Evolutionary conservation across 2,329 filamentous ascomycete genomes (phyloP).

Genomic region (Verticillium longisporum): DNA sequence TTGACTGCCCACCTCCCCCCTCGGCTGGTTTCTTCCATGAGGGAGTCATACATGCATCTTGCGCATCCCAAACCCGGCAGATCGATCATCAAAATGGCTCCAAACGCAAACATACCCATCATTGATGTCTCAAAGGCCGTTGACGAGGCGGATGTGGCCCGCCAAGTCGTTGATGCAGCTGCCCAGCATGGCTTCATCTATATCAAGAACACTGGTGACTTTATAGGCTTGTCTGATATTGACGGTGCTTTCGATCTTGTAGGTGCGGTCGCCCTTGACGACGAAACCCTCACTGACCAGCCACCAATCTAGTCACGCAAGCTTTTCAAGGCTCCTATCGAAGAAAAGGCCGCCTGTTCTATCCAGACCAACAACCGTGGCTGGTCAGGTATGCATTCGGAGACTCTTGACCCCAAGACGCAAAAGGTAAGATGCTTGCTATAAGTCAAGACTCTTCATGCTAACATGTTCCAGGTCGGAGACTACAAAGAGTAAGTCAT

Average conservation of each 20-base stretch:
- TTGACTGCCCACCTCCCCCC: background rate
- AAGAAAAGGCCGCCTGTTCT: constrained; percentile 67
- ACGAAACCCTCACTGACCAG: background rate
- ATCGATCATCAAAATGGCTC: background rate
- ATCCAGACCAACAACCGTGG: constrained; percentile 80
- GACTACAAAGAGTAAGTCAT: constrained; percentile 76
- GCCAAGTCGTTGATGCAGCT: constrained; percentile 71
- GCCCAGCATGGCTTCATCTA: constrained; percentile 84
- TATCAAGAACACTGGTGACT: constrained; percentile 65
- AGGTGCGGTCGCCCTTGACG: constrained; percentile 14
- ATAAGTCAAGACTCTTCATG: background rate
- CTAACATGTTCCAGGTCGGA: constrained; percentile 47
- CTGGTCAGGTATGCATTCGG: constrained; percentile 82
- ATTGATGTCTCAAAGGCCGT: constrained; percentile 66
- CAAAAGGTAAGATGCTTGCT: constrained; percentile 53
- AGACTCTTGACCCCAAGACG: constrained; percentile 77
- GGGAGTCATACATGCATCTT: background rate
- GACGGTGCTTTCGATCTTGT: constrained; percentile 70
- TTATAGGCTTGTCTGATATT: constrained; percentile 61
- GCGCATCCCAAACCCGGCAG: too few species aligned
- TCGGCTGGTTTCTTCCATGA: background rate
- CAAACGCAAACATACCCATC: constrained; percentile 58
- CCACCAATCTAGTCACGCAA: constrained; percentile 48
- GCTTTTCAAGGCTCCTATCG: constrained; percentile 64
- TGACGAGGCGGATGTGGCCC: constrained; percentile 50